These are phyloP conservation scores for Aspergillus sp. DNA, from an alignment of 2,329 filamentous ascomycete species.

Conservation along the genomic window DNA sequence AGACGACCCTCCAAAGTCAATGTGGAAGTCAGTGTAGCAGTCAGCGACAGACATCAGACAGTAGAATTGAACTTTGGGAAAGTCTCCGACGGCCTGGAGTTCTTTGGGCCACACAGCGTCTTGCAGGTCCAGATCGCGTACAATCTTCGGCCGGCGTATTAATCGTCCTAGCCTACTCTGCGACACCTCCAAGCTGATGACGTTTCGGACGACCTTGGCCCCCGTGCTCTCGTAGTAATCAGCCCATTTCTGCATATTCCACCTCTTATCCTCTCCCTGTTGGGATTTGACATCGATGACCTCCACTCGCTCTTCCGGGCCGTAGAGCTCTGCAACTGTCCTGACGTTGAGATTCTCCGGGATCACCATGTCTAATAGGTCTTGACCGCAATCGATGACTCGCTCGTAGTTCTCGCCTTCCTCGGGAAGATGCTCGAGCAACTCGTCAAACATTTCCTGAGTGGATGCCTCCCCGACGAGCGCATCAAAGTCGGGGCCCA, in stretches of 20 bases:
- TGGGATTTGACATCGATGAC: constrained; percentile 65
- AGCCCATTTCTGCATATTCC: constrained; percentile 59
- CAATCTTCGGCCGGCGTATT: constrained; percentile 55
- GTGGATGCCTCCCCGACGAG: constrained; percentile 28
- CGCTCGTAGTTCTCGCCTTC: constrained; percentile 27
- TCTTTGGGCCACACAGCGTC: constrained; percentile 46
- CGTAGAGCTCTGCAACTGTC: constrained; percentile 56
- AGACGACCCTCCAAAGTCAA: constrained; percentile 63
- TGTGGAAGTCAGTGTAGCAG: constrained; percentile 64
- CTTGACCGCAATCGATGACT: constrained; percentile 54
- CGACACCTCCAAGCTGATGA: constrained; percentile 62
- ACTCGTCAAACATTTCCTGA: constrained; percentile 34
- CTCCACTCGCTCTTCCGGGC: constrained; percentile 53
- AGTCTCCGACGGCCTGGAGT: constrained; percentile 47
- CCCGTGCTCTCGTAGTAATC: constrained; percentile 58
- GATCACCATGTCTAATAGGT: constrained; percentile 61
- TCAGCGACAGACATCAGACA: constrained; percentile 64
- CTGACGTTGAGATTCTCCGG: constrained; percentile 56
- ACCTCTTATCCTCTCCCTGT: constrained; percentile 55
- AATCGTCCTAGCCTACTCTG: constrained; percentile 54
- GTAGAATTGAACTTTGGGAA: constrained; percentile 59
- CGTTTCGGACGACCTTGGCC: constrained; percentile 56
- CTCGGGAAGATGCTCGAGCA: constrained; percentile 25
- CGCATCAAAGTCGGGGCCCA: constrained; percentile 17
- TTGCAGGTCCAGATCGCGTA: constrained; percentile 53